Evolutionary conservation across 192 early-diverging fungal genomes (phyloP).

Genomic region (Backusella macrospora): DNA sequence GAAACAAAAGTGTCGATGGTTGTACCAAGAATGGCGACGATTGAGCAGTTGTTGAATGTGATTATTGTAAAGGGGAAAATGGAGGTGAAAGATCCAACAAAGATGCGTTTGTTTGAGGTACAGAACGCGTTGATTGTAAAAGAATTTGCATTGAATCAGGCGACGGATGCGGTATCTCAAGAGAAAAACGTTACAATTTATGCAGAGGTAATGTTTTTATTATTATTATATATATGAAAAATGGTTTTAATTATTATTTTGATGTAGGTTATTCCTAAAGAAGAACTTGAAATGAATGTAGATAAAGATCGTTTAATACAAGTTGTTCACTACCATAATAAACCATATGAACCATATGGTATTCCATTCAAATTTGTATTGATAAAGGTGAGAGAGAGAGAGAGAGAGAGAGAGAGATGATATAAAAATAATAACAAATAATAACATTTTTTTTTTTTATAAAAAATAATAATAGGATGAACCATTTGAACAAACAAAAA

Average conservation of each 20-base stretch:
- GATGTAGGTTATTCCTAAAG: constrained; percentile 49
- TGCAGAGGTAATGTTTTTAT: constrained; percentile 48
- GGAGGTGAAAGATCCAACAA: constrained; percentile 1
- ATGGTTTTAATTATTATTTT: background rate
- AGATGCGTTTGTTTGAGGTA: constrained; percentile 25
- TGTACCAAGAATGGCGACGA: constrained; percentile 11
- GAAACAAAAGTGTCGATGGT: constrained; percentile 41
- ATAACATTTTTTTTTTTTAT: no score
- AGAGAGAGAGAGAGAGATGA: background rate
- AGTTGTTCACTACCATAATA: constrained; percentile 80
- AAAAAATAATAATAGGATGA: constrained; percentile 50
- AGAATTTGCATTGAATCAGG: constrained; percentile 33
- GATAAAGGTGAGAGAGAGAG: constrained; percentile 38
- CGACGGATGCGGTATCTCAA: constrained; percentile 12
- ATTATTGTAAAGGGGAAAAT: constrained; percentile 18
- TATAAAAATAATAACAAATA: background rate
- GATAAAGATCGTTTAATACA: constrained; percentile 53
- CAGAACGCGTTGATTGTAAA: constrained; percentile 20
- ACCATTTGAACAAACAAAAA: constrained; percentile 67
- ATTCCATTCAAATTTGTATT: constrained; percentile 84
- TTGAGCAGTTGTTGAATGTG: background rate
- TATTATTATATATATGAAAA: background rate
- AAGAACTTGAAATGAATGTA: constrained; percentile 43
- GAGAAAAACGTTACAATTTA: constrained; percentile 48
- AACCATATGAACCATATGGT: constrained; percentile 68